A percentile compares a stretch with the other conserved stretches of the same genome.
Evolutionary conservation across 805 yeast genomes (phyloP).

Genomic region (Hanseniaspora vineae): DNA sequence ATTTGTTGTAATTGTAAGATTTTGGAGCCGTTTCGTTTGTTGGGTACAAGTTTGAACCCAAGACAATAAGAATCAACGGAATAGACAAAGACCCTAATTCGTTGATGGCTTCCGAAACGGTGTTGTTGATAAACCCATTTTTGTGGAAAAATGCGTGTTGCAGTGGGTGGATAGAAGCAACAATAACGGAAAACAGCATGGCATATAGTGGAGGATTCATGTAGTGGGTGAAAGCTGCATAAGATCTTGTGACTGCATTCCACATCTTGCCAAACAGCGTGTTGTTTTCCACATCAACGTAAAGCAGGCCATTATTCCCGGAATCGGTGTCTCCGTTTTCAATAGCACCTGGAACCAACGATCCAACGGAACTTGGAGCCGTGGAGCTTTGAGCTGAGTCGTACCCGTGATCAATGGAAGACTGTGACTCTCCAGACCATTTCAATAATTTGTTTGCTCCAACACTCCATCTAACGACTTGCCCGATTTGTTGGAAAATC

Average conservation of each 20-base stretch:
- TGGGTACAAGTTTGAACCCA: conserved; percentile 71
- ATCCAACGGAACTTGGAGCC: not conserved
- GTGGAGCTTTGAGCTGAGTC: conserved; percentile 1
- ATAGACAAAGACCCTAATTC: conserved; percentile 66
- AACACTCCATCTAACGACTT: conserved; percentile 78
- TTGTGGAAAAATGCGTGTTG: conserved; percentile 45
- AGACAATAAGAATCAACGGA: conserved; percentile 60
- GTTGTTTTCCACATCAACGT: not conserved
- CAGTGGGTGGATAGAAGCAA: conserved; percentile 51
- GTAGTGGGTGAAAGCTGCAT: conserved; percentile 24
- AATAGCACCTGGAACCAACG: not conserved
- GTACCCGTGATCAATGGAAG: not conserved
- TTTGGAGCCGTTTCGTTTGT: conserved; percentile 55
- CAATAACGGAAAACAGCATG: conserved; percentile 53
- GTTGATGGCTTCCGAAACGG: conserved; percentile 47
- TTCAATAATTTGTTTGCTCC: conserved; percentile 62
- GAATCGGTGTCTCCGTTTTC: conserved; percentile 2
- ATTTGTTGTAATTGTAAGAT: conserved; percentile 45
- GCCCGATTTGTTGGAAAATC: conserved; percentile 75
- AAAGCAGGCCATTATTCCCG: not conserved
- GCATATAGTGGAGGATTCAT: conserved; percentile 83
- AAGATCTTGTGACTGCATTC: conserved; percentile 3
- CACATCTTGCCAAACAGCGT: conserved; percentile 11
- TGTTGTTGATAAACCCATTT: conserved; percentile 51
- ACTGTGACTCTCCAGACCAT: conserved; percentile 21